phyloP scores from a whole-genome alignment of 306 rosid species.

The Spatholobus suberectus region DNA sequence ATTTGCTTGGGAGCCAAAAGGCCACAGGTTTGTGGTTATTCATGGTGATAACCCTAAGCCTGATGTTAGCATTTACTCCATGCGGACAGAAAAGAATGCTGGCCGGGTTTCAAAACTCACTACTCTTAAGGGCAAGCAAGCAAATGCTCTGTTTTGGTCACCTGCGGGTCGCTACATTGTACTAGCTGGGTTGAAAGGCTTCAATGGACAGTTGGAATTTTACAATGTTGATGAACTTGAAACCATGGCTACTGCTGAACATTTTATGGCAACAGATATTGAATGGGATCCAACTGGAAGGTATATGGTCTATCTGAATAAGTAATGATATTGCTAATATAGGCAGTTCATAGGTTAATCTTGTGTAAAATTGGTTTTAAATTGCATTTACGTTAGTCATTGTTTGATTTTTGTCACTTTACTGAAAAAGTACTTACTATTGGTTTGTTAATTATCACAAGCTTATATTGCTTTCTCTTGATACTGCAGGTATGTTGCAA shows the following conservation, averaged over 20 bases:
- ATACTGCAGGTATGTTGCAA: conserved; percentile 78
- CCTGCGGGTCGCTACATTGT: conserved; percentile 76
- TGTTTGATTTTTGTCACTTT: not conserved
- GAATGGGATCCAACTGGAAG: conserved; percentile 98
- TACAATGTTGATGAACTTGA: conserved; percentile 85
- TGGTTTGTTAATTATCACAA: not conserved
- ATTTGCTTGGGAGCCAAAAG: conserved; percentile 97
- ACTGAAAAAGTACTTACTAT: not conserved
- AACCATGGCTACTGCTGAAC: conserved; percentile 83
- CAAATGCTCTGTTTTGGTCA: conserved; percentile 91
- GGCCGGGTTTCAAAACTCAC: conserved; percentile 81
- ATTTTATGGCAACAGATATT: conserved; percentile 83
- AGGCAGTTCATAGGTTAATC: not conserved
- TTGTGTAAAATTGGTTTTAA: not conserved
- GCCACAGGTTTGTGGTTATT: conserved; percentile 81
- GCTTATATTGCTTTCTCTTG: conserved; percentile 14
- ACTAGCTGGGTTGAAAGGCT: conserved; percentile 80
- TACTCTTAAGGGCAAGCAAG: conserved; percentile 85
- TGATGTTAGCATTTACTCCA: conserved; percentile 74
- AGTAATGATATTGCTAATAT: not conserved
- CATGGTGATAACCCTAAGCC: conserved; percentile 89
- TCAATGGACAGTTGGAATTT: conserved; percentile 79
- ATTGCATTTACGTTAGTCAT: not conserved
- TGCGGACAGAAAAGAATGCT: conserved; percentile 67
- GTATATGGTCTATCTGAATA: conserved; percentile 40